Evolutionary conservation across 805 yeast genomes (phyloP), one percentile per base, ranked within the genome.

Genomic region (Candida maesae): DNA sequence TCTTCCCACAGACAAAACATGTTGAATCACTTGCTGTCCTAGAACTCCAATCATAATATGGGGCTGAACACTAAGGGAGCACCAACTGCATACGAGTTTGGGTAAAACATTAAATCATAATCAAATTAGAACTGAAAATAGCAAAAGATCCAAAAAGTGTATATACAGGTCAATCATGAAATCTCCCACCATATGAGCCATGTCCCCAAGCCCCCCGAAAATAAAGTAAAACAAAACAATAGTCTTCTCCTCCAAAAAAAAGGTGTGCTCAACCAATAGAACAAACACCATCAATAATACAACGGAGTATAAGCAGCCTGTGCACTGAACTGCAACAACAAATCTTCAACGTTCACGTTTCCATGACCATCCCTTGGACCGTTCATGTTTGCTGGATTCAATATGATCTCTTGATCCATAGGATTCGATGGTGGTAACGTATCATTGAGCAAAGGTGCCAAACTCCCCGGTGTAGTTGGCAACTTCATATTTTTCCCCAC

Each of bases 1-100:
- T 91, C 65, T 91, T 91, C 69, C 96, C 96, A 1, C 95, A 87
- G 65, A 88, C 96, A 0, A 89, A 85, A 54, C 96, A 87, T 56
- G 95, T 87, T 21, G 96, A 87, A 60, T 79, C 90, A 46, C 81
- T 87, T 5, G 90, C 89, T 3, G 87, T 87, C 3, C 63, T 87
- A 45, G 46, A 51, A 32, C 42, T 49, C 11, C 31, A 28, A 12
- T 6, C 6, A 14, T n/a, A 9, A 28, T 5, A 14, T 6, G 6
- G 12, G n/a, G n/a, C 28, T 6, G 12, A 25, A 10, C 12, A 21
- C 10, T 21, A 21, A 25, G 8, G 28, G 24, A 21, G 10, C 10
- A 21, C 24, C 24, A 21, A 21, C 24, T 21, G 10, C 7, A n/a
- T n/a, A 21, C 24, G 10, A 21, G 24, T 21, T 8, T 21, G n/a